phyloP scores from a whole-genome alignment of 768 basidiomycete genomes.

The Pulveroboletus sp. region DNA sequence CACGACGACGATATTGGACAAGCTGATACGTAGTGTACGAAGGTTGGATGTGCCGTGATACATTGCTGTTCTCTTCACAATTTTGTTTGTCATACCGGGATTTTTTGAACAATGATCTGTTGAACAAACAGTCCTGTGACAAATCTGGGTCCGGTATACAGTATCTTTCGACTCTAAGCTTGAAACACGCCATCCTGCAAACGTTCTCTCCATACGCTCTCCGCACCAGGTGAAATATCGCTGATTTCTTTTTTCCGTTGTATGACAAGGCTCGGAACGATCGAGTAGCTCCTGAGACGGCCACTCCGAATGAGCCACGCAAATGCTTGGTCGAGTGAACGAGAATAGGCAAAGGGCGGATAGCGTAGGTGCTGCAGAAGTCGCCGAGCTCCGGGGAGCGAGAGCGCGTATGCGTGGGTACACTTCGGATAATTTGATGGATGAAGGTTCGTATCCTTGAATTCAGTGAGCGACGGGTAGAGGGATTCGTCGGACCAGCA shows the following conservation, averaged over 20 bases:
- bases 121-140: too few species aligned
- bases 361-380: conserved; percentile 57
- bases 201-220: conserved; percentile 55
- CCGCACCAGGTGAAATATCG: conserved; percentile 49
- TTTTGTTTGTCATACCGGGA: too few species aligned
- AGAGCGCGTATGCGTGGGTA: conserved; percentile 71
- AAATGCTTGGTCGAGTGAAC: conserved; percentile 73
- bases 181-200: conserved; percentile 48
- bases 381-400: conserved; percentile 56
- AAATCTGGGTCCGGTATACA: too few species aligned
- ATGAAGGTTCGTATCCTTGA: conserved; percentile 38
- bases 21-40: background rate
- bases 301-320: conserved; percentile 62
- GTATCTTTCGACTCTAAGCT: too few species aligned
- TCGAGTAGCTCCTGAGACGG: conserved; percentile 52
- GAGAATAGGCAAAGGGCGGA: conserved; percentile 71
- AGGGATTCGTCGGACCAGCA: conserved; percentile 74
- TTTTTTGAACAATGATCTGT: too few species aligned
- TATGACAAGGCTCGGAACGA: conserved; percentile 65
- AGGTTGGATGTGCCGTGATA: conserved; percentile 5
- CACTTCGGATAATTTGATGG: conserved; percentile 64
- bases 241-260: conserved; percentile 61
- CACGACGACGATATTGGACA: background rate
- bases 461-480: conserved; percentile 36
- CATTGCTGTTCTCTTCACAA: too few species aligned